Conservation (phyloP, 1,139 yeast species). For the Pichia sp. region DNA sequence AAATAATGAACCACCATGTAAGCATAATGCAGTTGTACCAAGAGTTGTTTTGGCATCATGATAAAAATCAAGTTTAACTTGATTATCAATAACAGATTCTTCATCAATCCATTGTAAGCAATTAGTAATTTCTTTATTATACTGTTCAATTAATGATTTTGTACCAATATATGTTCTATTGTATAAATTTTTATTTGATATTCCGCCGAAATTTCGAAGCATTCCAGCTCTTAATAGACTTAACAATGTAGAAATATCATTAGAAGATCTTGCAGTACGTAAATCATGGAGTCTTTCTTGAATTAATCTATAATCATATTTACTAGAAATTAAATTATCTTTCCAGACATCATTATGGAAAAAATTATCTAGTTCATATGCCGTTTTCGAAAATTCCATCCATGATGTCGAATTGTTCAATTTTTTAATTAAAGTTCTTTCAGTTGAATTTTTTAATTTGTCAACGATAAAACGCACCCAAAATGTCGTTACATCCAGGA, state of each 20-base stretch:
- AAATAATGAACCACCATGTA: slow-evolving; percentile 92
- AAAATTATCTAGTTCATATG: slow-evolving; percentile 54
- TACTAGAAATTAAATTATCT: slow-evolving; percentile 73
- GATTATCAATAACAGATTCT: slow-evolving; percentile 33
- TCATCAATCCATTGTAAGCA: slow-evolving; percentile 50
- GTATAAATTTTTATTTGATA: slow-evolving; percentile 72
- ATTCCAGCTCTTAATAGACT: slow-evolving; percentile 77
- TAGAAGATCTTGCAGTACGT: slow-evolving; percentile 52
- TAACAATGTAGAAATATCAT: slow-evolving; percentile 55
- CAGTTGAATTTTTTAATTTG: slow-evolving; percentile 29
- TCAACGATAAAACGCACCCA: slow-evolving; percentile 22
- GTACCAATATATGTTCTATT: slow-evolving; percentile 85
- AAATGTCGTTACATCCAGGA: slow-evolving; percentile 16
- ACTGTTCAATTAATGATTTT: slow-evolving; percentile 80
- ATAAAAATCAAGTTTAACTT: slow-evolving; percentile 72
- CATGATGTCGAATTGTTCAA: slow-evolving; percentile 42
- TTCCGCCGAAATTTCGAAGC: slow-evolving; percentile 86
- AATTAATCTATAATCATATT: slow-evolving; percentile 80
- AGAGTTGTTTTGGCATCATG: slow-evolving; percentile 86
- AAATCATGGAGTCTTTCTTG: slow-evolving; percentile 64
- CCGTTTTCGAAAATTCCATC: slow-evolving; percentile 57
- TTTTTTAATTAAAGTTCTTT: slow-evolving; percentile 33
- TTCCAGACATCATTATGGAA: slow-evolving; percentile 78
- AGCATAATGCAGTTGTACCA: slow-evolving; percentile 82
- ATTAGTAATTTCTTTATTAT: slow-evolving; percentile 65